Percentiles rank a stretch among this genome's conserved stretches.
phyloP scores from a whole-genome alignment of 805 yeast species.

The Wickerhamomyces canadensis region DNA sequence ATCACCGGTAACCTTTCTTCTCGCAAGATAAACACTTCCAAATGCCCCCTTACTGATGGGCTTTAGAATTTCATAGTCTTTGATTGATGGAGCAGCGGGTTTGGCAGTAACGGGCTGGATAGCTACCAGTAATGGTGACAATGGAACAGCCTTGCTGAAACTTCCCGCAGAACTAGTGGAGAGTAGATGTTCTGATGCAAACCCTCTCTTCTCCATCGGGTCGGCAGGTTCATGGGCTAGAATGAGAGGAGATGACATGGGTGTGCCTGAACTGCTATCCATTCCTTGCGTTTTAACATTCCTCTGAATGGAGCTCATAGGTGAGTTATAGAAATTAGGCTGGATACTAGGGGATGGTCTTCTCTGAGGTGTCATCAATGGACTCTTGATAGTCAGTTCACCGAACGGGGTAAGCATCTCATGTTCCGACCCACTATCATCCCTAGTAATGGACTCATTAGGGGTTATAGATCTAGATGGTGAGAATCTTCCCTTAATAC shows the following conservation, averaged over 20 bases:
- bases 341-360: conserved; percentile 20
- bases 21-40: conserved; percentile 89
- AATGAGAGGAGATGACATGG: conserved; percentile 54
- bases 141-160: conserved; percentile 47
- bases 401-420: conserved; percentile 14
- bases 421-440: conserved; percentile 7
- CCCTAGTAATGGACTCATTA: conserved; percentile 27
- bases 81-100: conserved; percentile 62
- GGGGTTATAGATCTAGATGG: conserved; percentile 41
- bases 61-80: conserved; percentile 84
- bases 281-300: conserved; percentile 28
- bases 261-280: conserved; percentile 31
- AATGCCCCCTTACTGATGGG: conserved; percentile 97
- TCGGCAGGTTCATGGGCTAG: conserved; percentile 37
- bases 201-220: conserved; percentile 23
- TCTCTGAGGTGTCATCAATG: conserved; percentile 27
- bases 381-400: conserved; percentile 25
- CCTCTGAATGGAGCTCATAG: conserved; percentile 58
- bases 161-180: conserved; percentile 15
- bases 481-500: conserved; percentile 15
- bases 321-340: conserved; percentile 31
- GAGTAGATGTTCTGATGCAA: conserved; percentile 22
- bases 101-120: conserved; percentile 39
- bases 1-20: conserved; percentile 83
- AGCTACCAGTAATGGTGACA: conserved; percentile 76